Evolutionary conservation across 2,329 filamentous ascomycete species (phyloP).

Genomic region (Colletotrichum sp.): DNA sequence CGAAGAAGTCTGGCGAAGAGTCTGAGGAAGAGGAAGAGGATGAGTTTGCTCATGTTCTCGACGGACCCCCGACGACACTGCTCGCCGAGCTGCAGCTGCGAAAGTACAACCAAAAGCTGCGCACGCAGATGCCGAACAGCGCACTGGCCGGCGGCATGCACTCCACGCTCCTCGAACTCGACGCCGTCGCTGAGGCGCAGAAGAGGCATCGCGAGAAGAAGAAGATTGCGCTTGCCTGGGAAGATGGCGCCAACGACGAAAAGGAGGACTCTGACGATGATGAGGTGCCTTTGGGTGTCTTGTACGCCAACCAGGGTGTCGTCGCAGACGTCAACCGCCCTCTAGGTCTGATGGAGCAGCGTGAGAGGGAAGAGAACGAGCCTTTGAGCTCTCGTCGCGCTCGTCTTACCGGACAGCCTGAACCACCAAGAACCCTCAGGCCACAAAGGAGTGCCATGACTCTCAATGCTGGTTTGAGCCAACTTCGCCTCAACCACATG

Average conservation of each 20-base stretch:
- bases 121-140: slow-evolving; percentile 72
- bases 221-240: slow-evolving; percentile 90
- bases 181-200: slow-evolving; percentile 87
- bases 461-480: slow-evolving; percentile 35
- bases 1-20: slow-evolving; percentile 28
- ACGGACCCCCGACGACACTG: slow-evolving; percentile 84
- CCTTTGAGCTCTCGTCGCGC: slow-evolving; percentile 80
- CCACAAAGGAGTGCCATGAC: slow-evolving; percentile 51
- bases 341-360: slow-evolving; percentile 77
- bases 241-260: slow-evolving; percentile 61
- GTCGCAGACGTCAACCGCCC: slow-evolving; percentile 66
- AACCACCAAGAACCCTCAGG: slow-evolving; percentile 37
- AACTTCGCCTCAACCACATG: slow-evolving; percentile 28
- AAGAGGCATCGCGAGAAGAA: slow-evolving; percentile 75
- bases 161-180: slow-evolving; percentile 87
- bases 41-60: slow-evolving; percentile 36
- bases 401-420: slow-evolving; percentile 68
- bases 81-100: slow-evolving; percentile 91
- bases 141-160: slow-evolving; percentile 79
- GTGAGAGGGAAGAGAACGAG: slow-evolving; percentile 91
- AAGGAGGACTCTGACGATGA: slow-evolving; percentile 69
- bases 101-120: slow-evolving; percentile 84
- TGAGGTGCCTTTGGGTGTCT: slow-evolving; percentile 85
- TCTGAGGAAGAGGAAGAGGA: slow-evolving; percentile 43
- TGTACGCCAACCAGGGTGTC: slow-evolving; percentile 70